Percentiles rank a stretch among this genome's conserved stretches.
phyloP scores from a whole-genome alignment of 495 filamentous ascomycete genomes.

The Penicillium turbatum region DNA sequence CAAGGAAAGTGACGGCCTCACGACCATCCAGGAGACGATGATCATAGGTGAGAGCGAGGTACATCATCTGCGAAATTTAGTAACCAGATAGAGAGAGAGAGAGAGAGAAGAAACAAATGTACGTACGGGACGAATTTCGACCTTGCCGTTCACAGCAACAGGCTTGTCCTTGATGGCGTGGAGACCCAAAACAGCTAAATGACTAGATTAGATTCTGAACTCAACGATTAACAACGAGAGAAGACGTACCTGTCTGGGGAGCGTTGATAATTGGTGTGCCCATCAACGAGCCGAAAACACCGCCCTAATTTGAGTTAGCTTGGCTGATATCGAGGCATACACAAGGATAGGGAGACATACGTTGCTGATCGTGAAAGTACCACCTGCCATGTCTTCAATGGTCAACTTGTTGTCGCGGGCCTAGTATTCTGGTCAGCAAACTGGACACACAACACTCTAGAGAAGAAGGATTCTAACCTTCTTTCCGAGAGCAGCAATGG shows the following conservation, averaged over 20 bases:
- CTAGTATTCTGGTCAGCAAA: slow-evolving; percentile 34
- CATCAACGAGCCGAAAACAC: slow-evolving; percentile 80
- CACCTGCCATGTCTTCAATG: slow-evolving; percentile 98
- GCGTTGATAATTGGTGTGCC: slow-evolving; percentile 99
- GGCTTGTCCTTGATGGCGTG: slow-evolving; percentile 96
- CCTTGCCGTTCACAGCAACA: slow-evolving; percentile 82
- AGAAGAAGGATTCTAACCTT: slow-evolving; percentile 54
- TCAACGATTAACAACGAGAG: background rate
- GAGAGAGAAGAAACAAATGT: background rate
- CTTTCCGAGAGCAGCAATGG: slow-evolving; percentile 91
- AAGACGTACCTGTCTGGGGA: slow-evolving; percentile 68
- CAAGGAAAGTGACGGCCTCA: slow-evolving; percentile 94
- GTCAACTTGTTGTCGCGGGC: slow-evolving; percentile 95
- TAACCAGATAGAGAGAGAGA: background rate
- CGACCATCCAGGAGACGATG: slow-evolving; percentile 92
- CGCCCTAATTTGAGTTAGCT: slow-evolving; percentile 47
- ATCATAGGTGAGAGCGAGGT: slow-evolving; percentile 94
- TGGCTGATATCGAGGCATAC: background rate
- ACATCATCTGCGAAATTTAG: slow-evolving; percentile 73
- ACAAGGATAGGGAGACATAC: slow-evolving; percentile 35
- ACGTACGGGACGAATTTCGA: slow-evolving; percentile 81
- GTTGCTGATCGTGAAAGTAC: slow-evolving; percentile 98
- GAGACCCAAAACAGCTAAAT: slow-evolving; percentile 80
- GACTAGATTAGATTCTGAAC: slow-evolving; percentile 16
- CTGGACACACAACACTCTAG: background rate